phyloP scores from a whole-genome alignment of 768 basidiomycete species.

The Tubosaeta sp. region DNA sequence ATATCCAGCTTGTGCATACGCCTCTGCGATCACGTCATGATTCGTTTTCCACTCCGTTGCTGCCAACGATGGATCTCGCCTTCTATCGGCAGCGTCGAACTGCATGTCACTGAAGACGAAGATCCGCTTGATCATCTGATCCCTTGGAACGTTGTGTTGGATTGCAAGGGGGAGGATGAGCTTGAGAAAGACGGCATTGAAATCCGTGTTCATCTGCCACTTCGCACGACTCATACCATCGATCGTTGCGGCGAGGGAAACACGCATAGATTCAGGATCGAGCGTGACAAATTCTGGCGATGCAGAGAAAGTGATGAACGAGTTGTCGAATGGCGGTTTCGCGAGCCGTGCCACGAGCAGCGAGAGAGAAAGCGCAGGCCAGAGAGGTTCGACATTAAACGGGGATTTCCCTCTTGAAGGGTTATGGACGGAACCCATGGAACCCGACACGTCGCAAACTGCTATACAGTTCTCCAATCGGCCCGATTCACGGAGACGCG shows the following conservation, averaged over 20 bases:
- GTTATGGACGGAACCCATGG: conserved; percentile 47
- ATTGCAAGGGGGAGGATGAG: conserved; percentile 61
- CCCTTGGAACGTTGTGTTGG: conserved; percentile 50
- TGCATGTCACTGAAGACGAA: conserved; percentile 83
- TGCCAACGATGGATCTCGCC: neutral
- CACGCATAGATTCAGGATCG: conserved; percentile 32
- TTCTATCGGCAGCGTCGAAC: conserved; percentile 41
- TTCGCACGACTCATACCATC: conserved; percentile 29
- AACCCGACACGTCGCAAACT: conserved; percentile 71
- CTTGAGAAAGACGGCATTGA: conserved; percentile 56
- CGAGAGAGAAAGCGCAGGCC: conserved; percentile 61
- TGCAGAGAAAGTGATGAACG: conserved; percentile 66
- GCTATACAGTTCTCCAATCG: conserved; percentile 60
- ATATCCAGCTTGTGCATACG: conserved; percentile 60
- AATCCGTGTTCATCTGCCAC: conserved; percentile 61
- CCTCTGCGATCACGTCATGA: conserved; percentile 50
- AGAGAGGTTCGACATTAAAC: conserved; percentile 42
- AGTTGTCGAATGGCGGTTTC: conserved; percentile 57
- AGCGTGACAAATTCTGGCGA: conserved; percentile 47
- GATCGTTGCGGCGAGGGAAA: conserved; percentile 37
- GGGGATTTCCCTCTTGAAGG: conserved; percentile 1
- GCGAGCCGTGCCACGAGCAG: conserved; percentile 61
- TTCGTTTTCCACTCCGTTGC: conserved; percentile 53
- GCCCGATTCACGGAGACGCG: conserved; percentile 48
- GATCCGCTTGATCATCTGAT: conserved; percentile 72